These are phyloP conservation scores for Picea abies DNA, from an alignment of 83 land plant species.

Conservation along the genomic window DNA sequence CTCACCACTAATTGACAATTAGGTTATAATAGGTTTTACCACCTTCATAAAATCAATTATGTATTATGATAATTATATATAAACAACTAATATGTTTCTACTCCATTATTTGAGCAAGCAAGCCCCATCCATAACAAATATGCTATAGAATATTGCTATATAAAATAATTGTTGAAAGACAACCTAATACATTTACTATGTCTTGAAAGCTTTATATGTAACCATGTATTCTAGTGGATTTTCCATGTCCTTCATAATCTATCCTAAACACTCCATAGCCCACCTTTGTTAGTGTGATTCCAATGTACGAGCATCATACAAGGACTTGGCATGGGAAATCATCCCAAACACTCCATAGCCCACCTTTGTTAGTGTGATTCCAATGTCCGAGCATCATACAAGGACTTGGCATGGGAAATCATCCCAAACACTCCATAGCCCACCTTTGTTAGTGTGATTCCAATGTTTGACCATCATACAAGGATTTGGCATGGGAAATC, in stretches of 20 bases:
- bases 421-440: constrained; percentile 85
- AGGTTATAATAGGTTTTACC: too few species aligned
- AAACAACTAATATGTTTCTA: neutral
- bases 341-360: constrained; percentile 85
- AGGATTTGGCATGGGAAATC: neutral
- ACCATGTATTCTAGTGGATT: constrained; percentile 65
- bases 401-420: neutral
- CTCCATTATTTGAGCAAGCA: neutral
- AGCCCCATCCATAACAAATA: neutral
- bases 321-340: neutral
- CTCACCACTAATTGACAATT: too few species aligned
- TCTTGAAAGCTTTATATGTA: constrained; percentile 52
- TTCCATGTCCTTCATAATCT: constrained; percentile 89
- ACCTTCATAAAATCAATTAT: too few species aligned
- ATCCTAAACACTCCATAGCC: constrained; percentile 84
- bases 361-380: constrained; percentile 22
- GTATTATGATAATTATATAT: neutral
- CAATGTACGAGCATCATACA: constrained; percentile 40
- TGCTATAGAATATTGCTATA: neutral
- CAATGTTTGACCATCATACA: neutral
- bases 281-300: constrained; percentile 53
- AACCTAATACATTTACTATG: constrained; percentile 37
- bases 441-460: constrained; percentile 21
- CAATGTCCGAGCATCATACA: neutral
- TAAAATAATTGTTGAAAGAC: neutral